Evolutionary conservation across 805 yeast species (phyloP), one percentile per base, ranked within the genome.

Genomic region (Hanseniaspora vineae): DNA sequence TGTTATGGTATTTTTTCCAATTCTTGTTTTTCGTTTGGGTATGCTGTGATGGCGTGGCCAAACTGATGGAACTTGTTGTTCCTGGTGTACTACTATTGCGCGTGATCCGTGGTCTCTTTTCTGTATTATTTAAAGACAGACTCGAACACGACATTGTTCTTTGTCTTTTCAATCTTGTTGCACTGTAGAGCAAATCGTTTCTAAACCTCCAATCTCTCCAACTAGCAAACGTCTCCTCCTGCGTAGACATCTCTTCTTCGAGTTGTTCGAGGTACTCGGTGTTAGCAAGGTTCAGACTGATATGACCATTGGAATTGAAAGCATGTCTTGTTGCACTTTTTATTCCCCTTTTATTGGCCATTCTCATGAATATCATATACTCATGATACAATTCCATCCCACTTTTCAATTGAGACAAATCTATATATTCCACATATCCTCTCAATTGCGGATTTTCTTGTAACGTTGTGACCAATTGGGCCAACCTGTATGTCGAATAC

Each of bases 171-270:
- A 17, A 39, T 18, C 42, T 47, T 37, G 42, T 45, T 3, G 70
- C 60, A 1, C 74, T 69, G 57, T 81, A 81, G 35, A 84, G 60
- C 1, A 90, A 85, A 62, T 82, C 88, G 46, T 74, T 75, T 51
- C 85, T 73, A 56, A 73, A 81, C 57, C 85, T 82, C 95, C 95
- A 87, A 61, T 87, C 96, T 59, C 96, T 72, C 96, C 96, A 87
- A 10, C 90, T 82, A 0, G 95, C 95, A 45, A 75, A 64, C 73
- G 40, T 42, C 3, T 48, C 47, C 2, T 44, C 62, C 61, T 46
- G n/a, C n/a, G 17, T 3, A 14, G 29, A 23, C 29, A 23, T 8
- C 4, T 23, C 29, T 23, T 33, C 47, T 31, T 35, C 15, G 5
- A 45, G 14, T 14, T 32, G 6, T 14, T 37, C 19, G 40, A n/a